Percentiles rank a stretch among this genome's conserved stretches.
Conservation (phyloP, 2,329 filamentous ascomycete genomes). For the Verticillium nonalfalfae region DNA sequence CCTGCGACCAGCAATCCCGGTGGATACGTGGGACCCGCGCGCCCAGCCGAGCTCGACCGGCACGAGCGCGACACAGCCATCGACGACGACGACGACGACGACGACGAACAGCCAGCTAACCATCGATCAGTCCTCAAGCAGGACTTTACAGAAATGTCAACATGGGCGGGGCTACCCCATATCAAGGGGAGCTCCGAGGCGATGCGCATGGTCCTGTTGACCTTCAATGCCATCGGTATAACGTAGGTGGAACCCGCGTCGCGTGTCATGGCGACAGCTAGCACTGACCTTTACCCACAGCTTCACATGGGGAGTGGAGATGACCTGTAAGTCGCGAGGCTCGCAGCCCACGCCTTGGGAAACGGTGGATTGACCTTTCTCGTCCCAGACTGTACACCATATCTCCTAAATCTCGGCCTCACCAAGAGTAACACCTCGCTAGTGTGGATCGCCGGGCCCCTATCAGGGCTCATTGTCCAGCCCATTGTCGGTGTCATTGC, state of each 20-base stretch:
- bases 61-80: neutral
- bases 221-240: slow-evolving; percentile 75
- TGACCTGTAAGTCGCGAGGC: slow-evolving; percentile 67
- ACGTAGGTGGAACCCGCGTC: slow-evolving; percentile 59
- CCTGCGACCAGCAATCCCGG: neutral
- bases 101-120: slow-evolving; percentile 5
- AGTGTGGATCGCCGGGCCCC: slow-evolving; percentile 91
- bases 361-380: neutral
- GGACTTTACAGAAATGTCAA: slow-evolving; percentile 32
- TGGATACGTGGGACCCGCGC: neutral
- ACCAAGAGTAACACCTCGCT: slow-evolving; percentile 92
- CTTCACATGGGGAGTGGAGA: slow-evolving; percentile 92
- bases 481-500: slow-evolving; percentile 86
- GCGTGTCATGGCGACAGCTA: neutral
- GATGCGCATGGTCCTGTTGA: slow-evolving; percentile 82
- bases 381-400: slow-evolving; percentile 78
- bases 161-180: slow-evolving; percentile 66
- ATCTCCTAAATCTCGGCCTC: slow-evolving; percentile 83
- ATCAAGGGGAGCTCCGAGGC: slow-evolving; percentile 80
- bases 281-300: slow-evolving; percentile 32
- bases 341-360: neutral
- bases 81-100: slow-evolving; percentile 3
- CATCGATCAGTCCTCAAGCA: slow-evolving; percentile 2
- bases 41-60: neutral
- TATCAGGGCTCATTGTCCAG: slow-evolving; percentile 90